Conservation (phyloP, 495 filamentous ascomycete genomes). For the Xylaria curta region DNA sequence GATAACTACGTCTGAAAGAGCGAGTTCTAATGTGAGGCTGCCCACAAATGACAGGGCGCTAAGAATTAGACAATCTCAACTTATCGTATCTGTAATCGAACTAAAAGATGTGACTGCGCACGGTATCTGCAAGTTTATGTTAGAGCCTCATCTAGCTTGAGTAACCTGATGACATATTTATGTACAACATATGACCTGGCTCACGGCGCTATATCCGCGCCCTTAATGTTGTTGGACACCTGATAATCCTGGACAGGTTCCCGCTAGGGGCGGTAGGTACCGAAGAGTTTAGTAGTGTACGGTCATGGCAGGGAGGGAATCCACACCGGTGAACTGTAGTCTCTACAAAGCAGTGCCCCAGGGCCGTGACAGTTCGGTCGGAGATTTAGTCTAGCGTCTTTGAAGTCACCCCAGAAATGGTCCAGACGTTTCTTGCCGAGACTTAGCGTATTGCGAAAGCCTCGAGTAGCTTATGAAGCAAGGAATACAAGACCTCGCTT, state of each 20-base stretch:
- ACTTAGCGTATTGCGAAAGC: neutral
- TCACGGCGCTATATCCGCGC: neutral
- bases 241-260: neutral
- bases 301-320: constrained; percentile 15
- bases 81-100: neutral
- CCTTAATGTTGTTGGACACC: neutral
- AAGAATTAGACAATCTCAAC: neutral
- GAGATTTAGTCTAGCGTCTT: constrained; percentile 8
- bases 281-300: neutral
- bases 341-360: constrained; percentile 2
- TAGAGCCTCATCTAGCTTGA: neutral
- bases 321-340: constrained; percentile 24
- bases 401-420: neutral
- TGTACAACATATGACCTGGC: neutral
- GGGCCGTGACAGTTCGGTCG: constrained; percentile 13
- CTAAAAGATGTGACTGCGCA: neutral
- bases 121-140: neutral
- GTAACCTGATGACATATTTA: neutral
- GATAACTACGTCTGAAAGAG: neutral
- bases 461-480: constrained; percentile 1
- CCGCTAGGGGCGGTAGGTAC: constrained; percentile 13
- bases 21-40: neutral
- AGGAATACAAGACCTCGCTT: constrained; percentile 13
- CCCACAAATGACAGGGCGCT: neutral
- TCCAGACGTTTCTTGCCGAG: constrained; percentile 13